Evolutionary conservation across 306 rosid genomes (phyloP).

Genomic region (Chamaecrista fasciculata): DNA sequence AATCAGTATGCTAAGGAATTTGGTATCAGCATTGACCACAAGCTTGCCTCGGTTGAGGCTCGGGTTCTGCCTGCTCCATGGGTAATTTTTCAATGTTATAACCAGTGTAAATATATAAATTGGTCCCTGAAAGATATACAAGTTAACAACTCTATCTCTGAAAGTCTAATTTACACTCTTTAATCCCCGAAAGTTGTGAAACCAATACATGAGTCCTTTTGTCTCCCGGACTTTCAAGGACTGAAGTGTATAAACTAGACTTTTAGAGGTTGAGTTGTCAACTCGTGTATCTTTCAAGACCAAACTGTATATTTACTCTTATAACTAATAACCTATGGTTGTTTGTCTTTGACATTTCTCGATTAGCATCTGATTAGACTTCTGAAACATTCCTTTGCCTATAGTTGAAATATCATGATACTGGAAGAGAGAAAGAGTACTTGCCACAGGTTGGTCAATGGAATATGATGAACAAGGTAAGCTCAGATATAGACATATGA

Average conservation of each 20-base stretch:
- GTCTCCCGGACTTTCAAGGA: too few relatives aligned
- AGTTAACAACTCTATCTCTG: too few relatives aligned
- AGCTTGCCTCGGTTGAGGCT: conserved; percentile 44
- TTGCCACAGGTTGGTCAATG: conserved; percentile 54
- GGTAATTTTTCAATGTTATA: conserved; percentile 27
- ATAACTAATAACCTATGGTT: conserved; percentile 1
- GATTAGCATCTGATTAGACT: not conserved
- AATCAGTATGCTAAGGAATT: conserved; percentile 46
- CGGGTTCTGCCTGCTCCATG: conserved; percentile 58
- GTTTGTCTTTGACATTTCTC: not conserved
- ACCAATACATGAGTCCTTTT: too few relatives aligned
- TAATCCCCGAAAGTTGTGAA: too few relatives aligned
- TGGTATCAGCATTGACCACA: conserved; percentile 42
- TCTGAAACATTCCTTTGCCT: conserved; percentile 13
- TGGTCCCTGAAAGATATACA: too few relatives aligned
- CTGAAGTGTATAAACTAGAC: too few relatives aligned
- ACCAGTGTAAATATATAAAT: too few relatives aligned
- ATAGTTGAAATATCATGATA: conserved; percentile 44
- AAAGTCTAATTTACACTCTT: too few relatives aligned
- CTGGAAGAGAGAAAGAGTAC: conserved; percentile 46
- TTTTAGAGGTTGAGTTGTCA: too few relatives aligned
- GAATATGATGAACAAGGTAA: conserved; percentile 57
- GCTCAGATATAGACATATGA: not conserved
- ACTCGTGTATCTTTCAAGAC: too few relatives aligned
- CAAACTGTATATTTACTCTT: too few relatives aligned